phyloP scores from a whole-genome alignment of 1,284 basidiomycete genomes.

The Austropuccinia psidii region DNA sequence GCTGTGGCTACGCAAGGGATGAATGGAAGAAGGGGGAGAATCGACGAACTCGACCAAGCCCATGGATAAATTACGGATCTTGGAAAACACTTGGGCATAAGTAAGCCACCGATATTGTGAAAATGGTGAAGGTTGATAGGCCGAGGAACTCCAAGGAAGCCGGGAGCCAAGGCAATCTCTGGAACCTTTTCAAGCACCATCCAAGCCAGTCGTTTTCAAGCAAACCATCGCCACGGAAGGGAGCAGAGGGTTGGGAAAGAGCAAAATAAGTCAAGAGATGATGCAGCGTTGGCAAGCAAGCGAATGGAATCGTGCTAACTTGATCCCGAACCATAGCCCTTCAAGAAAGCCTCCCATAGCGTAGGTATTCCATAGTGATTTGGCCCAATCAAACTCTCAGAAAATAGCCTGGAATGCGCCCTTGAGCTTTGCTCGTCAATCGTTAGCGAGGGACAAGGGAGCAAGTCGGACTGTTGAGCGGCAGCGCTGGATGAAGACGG shows the following conservation, averaged over 20 bases:
- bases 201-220: no score
- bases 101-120: conserved; percentile 19
- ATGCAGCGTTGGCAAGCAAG: not conserved
- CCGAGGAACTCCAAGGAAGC: not conserved
- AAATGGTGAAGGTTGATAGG: not conserved
- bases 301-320: not conserved
- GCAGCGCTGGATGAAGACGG: no score
- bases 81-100: conserved; percentile 18
- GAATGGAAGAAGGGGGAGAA: not conserved
- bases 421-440: no score
- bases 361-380: conserved; percentile 16
- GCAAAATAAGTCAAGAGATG: no score
- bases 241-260: no score
- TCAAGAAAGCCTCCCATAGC: conserved; percentile 29
- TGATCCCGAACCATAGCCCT: conserved; percentile 7
- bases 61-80: conserved; percentile 3
- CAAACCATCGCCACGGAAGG: no score
- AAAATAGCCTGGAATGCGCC: no score
- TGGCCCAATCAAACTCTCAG: not conserved
- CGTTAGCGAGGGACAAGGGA: no score
- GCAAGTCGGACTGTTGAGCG: no score
- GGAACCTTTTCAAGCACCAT: not conserved
- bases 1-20: no score
- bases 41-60: conserved; percentile 18
- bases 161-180: conserved; percentile 15